A percentile compares a stretch with the other conserved stretches of the same genome.
Evolutionary conservation across 495 filamentous ascomycete species (phyloP).

Genomic region (Hypoxylon fuscum): DNA sequence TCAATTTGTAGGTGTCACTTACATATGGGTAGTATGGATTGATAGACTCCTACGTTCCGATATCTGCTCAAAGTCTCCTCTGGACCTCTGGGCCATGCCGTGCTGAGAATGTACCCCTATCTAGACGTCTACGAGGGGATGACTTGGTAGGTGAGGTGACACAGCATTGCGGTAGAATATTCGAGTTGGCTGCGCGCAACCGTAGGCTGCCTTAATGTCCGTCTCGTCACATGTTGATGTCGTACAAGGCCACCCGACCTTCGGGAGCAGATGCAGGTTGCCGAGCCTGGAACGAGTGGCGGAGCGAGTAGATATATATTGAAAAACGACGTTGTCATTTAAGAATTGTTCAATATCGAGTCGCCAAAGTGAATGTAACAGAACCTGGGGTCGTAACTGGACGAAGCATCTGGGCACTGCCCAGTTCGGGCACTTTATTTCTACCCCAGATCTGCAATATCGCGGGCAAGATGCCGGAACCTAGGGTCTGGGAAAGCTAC

Average conservation of each 20-base stretch:
- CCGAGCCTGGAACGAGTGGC: constrained; percentile 1
- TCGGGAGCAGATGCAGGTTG: constrained; percentile 16
- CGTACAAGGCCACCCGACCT: constrained; percentile 8
- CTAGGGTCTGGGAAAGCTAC: too few species aligned
- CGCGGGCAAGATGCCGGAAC: constrained; percentile 15
- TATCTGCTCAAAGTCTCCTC: too few species aligned
- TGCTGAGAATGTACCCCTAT: too few species aligned
- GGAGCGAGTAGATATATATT: neutral
- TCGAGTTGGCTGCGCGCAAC: constrained; percentile 18
- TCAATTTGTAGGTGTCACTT: too few species aligned
- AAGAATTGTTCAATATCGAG: neutral
- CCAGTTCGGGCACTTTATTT: constrained; percentile 1
- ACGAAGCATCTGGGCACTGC: neutral
- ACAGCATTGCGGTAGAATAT: constrained; percentile 1
- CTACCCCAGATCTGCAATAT: constrained; percentile 33
- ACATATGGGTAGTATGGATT: too few species aligned
- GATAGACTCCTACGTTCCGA: too few species aligned
- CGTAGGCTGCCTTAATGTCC: constrained; percentile 23
- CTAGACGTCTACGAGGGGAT: too few species aligned
- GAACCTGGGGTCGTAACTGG: constrained; percentile 3
- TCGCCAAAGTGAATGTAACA: neutral
- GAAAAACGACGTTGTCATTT: constrained; percentile 1
- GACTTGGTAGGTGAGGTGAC: too few species aligned
- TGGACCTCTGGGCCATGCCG: too few species aligned
- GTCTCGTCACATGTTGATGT: constrained; percentile 23